Base-by-base conservation (phyloP, 352 stramenopile genomes). In the Phytophthora pistaciae region DNA sequence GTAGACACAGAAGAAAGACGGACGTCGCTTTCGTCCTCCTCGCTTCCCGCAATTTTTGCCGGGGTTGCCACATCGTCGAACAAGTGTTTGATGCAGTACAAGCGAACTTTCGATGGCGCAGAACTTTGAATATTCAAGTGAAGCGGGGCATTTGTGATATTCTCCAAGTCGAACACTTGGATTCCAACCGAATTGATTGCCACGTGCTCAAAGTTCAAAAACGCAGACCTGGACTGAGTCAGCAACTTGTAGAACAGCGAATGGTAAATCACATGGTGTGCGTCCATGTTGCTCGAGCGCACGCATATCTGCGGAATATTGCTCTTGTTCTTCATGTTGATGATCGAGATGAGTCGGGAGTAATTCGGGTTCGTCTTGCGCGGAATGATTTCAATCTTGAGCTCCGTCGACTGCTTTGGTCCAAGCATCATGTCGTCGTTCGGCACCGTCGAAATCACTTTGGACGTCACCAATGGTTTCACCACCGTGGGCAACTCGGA, bases 291-390 rank as follows among this genome's bases (percentile, higher is more conserved):
- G 79, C 90, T 96, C 11, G 89, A 96, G 9, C 90, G 88, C 9
- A 97, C 90, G 42, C 90, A 96, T 27, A 97, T 90, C 67, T 96
- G 87, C 18, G 90, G 79, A 20, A 92, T 84, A 50, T 97, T 97
- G 63, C 74, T 80, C 63, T 94, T 94, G 73, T 97, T 97, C 66
- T 91, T 95, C 63, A 93, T 76, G 60, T 97, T 97, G 64, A 96
- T 83, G 53, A 96, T 80, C 2, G 90, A 96, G 36, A 97, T 95
- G 16, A 96, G 67, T 44, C 91, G 80, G 11, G 90, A 93, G 67
- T 97, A 97, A 72, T 96, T 97, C 8, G 87, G 84, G 62, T 97
- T 97, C 27, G 90, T 95, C 62, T 96, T 97, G 44, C 91, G 85
- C 18, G 90, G 91, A 56, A 97, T 96, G 64, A 97, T 95, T 62